These are phyloP conservation scores for Pleurotus salmoneostramineus DNA, from an alignment of 768 basidiomycete species.

Conservation along the genomic window DNA sequence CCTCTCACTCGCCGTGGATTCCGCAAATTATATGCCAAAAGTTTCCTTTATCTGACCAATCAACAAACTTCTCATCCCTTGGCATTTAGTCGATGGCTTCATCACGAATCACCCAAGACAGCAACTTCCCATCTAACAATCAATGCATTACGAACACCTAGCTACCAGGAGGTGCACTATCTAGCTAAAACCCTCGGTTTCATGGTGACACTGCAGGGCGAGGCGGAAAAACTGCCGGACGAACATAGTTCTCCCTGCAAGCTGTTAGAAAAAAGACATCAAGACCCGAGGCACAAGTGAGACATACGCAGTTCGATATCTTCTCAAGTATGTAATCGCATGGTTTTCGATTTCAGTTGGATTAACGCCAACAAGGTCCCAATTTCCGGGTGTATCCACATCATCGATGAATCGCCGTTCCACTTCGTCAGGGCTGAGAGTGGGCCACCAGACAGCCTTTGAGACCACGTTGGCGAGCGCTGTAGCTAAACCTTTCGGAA, in stretches of 20 bases:
- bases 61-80: background rate
- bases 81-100: background rate
- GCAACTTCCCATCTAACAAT: background rate
- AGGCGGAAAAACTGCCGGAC: constrained; percentile 62
- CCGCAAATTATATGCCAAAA: background rate
- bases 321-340: constrained; percentile 86
- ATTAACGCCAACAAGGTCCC: constrained; percentile 76
- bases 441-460: constrained; percentile 88
- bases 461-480: constrained; percentile 50
- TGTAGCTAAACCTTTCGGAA: constrained; percentile 73
- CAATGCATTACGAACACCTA: constrained; percentile 1
- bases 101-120: background rate
- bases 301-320: constrained; percentile 86
- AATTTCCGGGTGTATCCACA: constrained; percentile 66
- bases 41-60: background rate
- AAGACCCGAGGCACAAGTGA: constrained; percentile 9
- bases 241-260: constrained; percentile 59
- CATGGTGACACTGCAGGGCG: constrained; percentile 19
- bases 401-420: constrained; percentile 86
- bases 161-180: background rate
- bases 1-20: background rate
- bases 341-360: constrained; percentile 83
- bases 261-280: constrained; percentile 15
- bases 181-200: background rate
- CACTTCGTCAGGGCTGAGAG: constrained; percentile 88